phyloP scores from a whole-genome alignment of 768 basidiomycete species.

The Hericium alpestre region DNA sequence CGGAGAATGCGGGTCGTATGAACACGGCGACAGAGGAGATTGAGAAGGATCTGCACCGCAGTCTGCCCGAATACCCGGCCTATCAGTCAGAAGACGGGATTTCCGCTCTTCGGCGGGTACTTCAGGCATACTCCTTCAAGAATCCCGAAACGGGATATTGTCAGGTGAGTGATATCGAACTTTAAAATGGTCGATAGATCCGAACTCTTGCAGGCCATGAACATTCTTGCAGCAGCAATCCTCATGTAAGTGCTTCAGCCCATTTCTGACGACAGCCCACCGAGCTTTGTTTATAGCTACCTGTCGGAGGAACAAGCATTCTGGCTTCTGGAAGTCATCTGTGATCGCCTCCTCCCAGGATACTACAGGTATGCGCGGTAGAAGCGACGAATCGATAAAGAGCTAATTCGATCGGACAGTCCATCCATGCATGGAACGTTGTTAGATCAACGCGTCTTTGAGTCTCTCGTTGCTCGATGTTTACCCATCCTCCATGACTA shows the following conservation, averaged over 20 bases:
- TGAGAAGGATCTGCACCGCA: slow-evolving; percentile 94
- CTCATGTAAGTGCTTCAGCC: slow-evolving; percentile 50
- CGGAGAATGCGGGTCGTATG: slow-evolving; percentile 66
- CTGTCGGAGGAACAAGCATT: slow-evolving; percentile 99
- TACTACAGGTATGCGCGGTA: slow-evolving; percentile 73
- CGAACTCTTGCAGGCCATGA: slow-evolving; percentile 65
- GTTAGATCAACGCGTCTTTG: slow-evolving; percentile 97
- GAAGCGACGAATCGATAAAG: neutral
- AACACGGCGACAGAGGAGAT: slow-evolving; percentile 95
- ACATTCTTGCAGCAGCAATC: slow-evolving; percentile 92
- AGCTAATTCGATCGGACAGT: slow-evolving; percentile 28
- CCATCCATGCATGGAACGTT: slow-evolving; percentile 98
- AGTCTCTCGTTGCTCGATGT: slow-evolving; percentile 81
- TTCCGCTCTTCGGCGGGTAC: slow-evolving; percentile 68
- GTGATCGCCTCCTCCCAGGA: slow-evolving; percentile 90
- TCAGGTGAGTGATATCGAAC: slow-evolving; percentile 41
- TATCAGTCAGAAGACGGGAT: slow-evolving; percentile 91
- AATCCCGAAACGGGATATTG: slow-evolving; percentile 94
- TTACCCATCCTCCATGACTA: slow-evolving; percentile 92
- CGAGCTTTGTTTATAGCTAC: slow-evolving; percentile 47
- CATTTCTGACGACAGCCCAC: too few relatives aligned
- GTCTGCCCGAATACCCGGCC: slow-evolving; percentile 92
- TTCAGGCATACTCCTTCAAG: slow-evolving; percentile 92
- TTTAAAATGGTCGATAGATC: neutral
- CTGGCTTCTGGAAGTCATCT: slow-evolving; percentile 91